Percentiles rank a stretch among this genome's conserved stretches.
phyloP scores from a whole-genome alignment of 1,284 basidiomycete species.

The Trametes pubescens region DNA sequence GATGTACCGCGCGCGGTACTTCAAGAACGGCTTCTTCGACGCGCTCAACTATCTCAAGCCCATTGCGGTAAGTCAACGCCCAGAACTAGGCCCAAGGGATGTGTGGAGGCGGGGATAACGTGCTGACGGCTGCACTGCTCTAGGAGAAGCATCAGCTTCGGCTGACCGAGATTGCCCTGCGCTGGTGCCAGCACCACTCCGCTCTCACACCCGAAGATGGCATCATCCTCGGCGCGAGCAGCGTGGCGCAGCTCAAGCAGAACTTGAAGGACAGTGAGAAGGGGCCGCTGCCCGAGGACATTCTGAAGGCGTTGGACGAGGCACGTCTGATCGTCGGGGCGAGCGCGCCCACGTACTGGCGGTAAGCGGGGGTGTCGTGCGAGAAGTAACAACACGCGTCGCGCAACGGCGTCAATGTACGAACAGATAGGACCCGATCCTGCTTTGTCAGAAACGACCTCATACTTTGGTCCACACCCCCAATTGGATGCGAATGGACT shows the following conservation, averaged over 20 bases:
- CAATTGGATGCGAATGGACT: too few species aligned
- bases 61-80: constrained; percentile 39
- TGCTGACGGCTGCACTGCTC: not conserved
- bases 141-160: constrained; percentile 51
- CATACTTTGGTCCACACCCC: too few species aligned
- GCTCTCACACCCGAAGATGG: constrained; percentile 50
- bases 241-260: constrained; percentile 47
- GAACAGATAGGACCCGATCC: not conserved
- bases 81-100: too few species aligned
- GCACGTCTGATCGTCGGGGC: constrained; percentile 55
- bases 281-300: constrained; percentile 58
- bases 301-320: constrained; percentile 59
- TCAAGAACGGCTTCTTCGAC: constrained; percentile 54
- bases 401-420: not conserved
- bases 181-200: constrained; percentile 58
- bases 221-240: constrained; percentile 52
- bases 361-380: constrained; percentile 38
- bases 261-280: constrained; percentile 52
- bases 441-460: not conserved
- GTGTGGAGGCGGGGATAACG: not conserved
- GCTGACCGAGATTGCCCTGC: constrained; percentile 53
- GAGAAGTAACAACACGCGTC: not conserved
- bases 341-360: constrained; percentile 58
- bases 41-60: constrained; percentile 53
- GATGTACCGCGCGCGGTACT: constrained; percentile 54